Base-by-base conservation (phyloP, 495 filamentous ascomycete species). In the Xylaria acuta region DNA sequence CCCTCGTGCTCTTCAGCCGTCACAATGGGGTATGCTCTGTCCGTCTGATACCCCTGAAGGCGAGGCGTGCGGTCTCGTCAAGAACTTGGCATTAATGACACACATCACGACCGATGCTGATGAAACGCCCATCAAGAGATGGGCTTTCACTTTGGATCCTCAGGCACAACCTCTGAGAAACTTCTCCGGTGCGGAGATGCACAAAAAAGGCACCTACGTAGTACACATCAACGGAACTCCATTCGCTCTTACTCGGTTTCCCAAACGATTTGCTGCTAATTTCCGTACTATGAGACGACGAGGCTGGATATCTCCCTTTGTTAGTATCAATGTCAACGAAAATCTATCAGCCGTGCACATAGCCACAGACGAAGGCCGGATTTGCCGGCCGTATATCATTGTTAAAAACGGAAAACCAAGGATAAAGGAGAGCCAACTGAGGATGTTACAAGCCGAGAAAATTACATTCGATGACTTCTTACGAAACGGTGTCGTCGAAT, bases 51-150 rank as follows among this genome's bases (percentile, higher is more conserved):
- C 96, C 0, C 96, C 96, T 20, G 96, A 99, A 90, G 96, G 96
- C 78, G 97, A 99, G 82, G 93, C 96, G 4, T 99, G 96, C 82
- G 96, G 96, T 87, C 81, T 99, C 51, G 94, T 99, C 64, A 99
- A 99, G 84, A 99, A 99, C 77, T 84, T 99, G 84, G 97, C 96
- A 3, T 87, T 99, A 20, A 98, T 99, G 97, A 98, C 97, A 18
- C 97, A 99, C 77, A 97, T 99, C 75, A 99, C 96, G 12, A 98
- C 95, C 3, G 91, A 96, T 59, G 93, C 97, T 72, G 94, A 97
- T 67, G 95, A 98, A 78, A 94, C 90, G 22, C 93, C 95, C 0
- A 90, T 99, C 11, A 88, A 87, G 74, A 92, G 92, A 75, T 84
- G 95, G 65, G 90, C 96, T 14, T 94, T 92, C 81, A 92, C 92